Evolutionary conservation across 2,329 filamentous ascomycete species (phyloP), one percentile per base, ranked within the genome.

Genomic region (Acrocalymma vagum): DNA sequence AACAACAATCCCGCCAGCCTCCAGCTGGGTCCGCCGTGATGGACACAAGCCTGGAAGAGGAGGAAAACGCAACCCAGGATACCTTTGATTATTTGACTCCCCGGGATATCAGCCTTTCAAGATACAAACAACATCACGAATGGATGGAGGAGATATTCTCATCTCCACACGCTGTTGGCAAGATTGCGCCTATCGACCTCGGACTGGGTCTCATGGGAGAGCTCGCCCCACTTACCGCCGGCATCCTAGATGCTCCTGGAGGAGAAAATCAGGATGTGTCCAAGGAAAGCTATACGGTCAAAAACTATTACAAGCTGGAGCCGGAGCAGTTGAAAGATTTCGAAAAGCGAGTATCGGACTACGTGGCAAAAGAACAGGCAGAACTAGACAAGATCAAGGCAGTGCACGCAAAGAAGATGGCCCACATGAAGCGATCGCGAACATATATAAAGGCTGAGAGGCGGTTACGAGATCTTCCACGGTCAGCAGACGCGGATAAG

Each of bases 61-160:
- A 95, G 34, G 92, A 97, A 67, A 93, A 96, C 62, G 88, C 87
- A 3, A 88, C 87, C 6, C 80, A 88, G 14, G 94, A 99, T 67
- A 80, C 92, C 65, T 90, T 99, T 60, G 94, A 99, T 64, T 83
- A 90, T 50, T 77, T 96, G 48, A 93, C 90, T 0, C 92, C 92
- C 3, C 83, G 92, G 28, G 94, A 99, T 51, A 87, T 99, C 47
- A 95, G 91, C 56, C 78, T 90, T 45, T 83, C 85, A 51, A 83
- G 94, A 39, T 99, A 96, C 69, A 87, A 87, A 65, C 91, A 96
- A 64, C 95, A 99, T 60, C 93, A 99, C 61, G 90, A 96, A 68
- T 97, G 93, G 94, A 96, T 99, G 90, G 94, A 97, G 63, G 93
- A 99, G 71, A 86, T 99, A 18, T 82, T 97, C 38, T 90, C 88